phyloP scores from a whole-genome alignment of 805 yeast genomes.

The Kregervanrija pseudodelftensis region DNA sequence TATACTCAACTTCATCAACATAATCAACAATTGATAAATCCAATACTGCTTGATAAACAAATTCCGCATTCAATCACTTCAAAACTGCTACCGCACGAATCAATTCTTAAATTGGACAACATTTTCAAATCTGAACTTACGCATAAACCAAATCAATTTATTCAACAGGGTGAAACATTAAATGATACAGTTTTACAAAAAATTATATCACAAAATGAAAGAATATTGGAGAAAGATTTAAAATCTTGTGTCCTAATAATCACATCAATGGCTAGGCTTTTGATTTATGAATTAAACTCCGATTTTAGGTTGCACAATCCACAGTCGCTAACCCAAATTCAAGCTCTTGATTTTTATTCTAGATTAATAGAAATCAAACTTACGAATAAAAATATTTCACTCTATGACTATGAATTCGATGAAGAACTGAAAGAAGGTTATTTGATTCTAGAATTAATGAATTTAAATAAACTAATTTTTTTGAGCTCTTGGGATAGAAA shows the following conservation, averaged over 20 bases:
- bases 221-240: slow-evolving; percentile 22
- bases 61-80: slow-evolving; percentile 24
- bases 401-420: slow-evolving; percentile 77
- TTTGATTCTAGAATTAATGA: slow-evolving; percentile 54
- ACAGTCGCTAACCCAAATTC: slow-evolving; percentile 26
- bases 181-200: slow-evolving; percentile 25
- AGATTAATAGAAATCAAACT: slow-evolving; percentile 33
- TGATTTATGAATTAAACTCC: slow-evolving; percentile 28
- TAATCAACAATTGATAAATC: slow-evolving; percentile 27
- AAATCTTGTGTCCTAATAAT: slow-evolving; percentile 29
- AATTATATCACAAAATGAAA: slow-evolving; percentile 25
- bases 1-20: slow-evolving; percentile 12
- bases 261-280: slow-evolving; percentile 29
- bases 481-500: slow-evolving; percentile 36
- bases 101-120: slow-evolving; percentile 26
- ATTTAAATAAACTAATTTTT: slow-evolving; percentile 51
- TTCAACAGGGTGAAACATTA: slow-evolving; percentile 22
- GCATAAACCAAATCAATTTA: slow-evolving; percentile 23
- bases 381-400: slow-evolving; percentile 51
- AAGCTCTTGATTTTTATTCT: slow-evolving; percentile 36
- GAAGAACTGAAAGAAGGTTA: slow-evolving; percentile 52
- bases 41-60: slow-evolving; percentile 25
- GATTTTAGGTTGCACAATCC: slow-evolving; percentile 26
- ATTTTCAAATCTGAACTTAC: slow-evolving; percentile 28
- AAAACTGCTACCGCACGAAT: slow-evolving; percentile 26